Evolutionary conservation across 148 eudicot species (phyloP).

Genomic region (Polygonum maritimum): DNA sequence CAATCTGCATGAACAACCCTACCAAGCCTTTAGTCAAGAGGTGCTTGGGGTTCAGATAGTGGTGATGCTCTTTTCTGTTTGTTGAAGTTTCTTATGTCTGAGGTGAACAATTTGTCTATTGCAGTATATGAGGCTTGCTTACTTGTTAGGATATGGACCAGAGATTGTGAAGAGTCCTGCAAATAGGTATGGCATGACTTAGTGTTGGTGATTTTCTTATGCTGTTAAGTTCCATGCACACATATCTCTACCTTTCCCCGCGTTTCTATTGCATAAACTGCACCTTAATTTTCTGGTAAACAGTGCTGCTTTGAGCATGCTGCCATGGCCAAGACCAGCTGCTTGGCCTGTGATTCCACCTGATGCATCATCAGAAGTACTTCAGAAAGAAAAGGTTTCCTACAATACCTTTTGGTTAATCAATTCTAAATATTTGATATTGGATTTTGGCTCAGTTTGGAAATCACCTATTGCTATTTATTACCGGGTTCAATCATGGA

Average conservation of each 20-base stretch:
- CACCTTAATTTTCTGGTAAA: slow-evolving; percentile 13
- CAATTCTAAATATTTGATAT: neutral
- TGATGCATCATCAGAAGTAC: slow-evolving; percentile 74
- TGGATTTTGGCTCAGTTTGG: neutral
- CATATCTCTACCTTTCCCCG: neutral
- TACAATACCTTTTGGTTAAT: neutral
- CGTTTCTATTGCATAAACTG: neutral
- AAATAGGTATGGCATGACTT: slow-evolving; percentile 54
- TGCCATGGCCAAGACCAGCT: slow-evolving; percentile 98
- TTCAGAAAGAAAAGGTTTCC: slow-evolving; percentile 81
- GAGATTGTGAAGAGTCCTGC: slow-evolving; percentile 85
- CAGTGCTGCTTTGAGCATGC: slow-evolving; percentile 95
- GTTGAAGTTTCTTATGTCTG: slow-evolving; percentile 15
- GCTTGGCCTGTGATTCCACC: slow-evolving; percentile 90
- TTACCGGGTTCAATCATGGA: neutral
- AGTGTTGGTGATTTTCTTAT: neutral
- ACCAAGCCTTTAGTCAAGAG: neutral
- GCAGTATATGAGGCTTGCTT: slow-evolving; percentile 98
- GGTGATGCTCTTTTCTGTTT: neutral
- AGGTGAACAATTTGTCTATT: slow-evolving; percentile 17
- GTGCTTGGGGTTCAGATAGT: neutral
- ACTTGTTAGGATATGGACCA: slow-evolving; percentile 82
- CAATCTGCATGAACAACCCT: neutral
- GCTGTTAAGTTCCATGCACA: neutral
- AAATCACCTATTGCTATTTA: neutral